A percentile compares a stretch with the other conserved stretches of the same genome.
Conservation (phyloP, 257 asterid species). For the Nicotiana obtusifolia region DNA sequence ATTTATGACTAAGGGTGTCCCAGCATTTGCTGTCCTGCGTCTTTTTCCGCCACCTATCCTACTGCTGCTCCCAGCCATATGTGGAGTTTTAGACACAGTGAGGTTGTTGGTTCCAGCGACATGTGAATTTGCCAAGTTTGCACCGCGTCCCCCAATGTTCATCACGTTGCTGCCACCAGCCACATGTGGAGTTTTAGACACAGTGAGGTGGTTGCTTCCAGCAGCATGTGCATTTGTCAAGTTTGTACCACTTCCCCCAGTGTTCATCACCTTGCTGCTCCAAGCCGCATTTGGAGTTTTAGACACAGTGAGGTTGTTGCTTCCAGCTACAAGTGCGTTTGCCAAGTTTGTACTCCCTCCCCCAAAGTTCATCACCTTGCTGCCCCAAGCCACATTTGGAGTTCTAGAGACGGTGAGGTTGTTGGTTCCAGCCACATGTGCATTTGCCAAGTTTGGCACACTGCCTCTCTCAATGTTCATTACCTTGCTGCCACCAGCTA, state of each 20-base stretch:
- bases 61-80: slow-evolving; percentile 12
- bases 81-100: background rate
- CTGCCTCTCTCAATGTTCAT: too few species aligned
- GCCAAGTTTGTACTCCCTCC: too few species aligned
- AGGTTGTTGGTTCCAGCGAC: background rate
- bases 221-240: background rate
- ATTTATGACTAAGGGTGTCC: background rate
- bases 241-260: too few species aligned
- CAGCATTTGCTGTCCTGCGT: slow-evolving; percentile 5
- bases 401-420: background rate
- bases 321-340: too few species aligned
- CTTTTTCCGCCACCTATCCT: background rate
- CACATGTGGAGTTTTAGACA: background rate
- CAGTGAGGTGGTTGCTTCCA: background rate
- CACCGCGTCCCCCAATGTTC: too few species aligned
- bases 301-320: background rate
- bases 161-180: too few species aligned
- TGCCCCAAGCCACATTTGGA: too few species aligned
- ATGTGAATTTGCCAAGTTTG: background rate
- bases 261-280: too few species aligned
- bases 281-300: background rate
- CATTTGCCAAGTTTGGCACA: background rate
- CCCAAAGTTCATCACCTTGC: too few species aligned
- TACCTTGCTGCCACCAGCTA: background rate
- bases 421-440: too few species aligned